Evolutionary conservation across 169 alveolate genomes (phyloP).

Genomic region (Plasmodium coatneyi): DNA sequence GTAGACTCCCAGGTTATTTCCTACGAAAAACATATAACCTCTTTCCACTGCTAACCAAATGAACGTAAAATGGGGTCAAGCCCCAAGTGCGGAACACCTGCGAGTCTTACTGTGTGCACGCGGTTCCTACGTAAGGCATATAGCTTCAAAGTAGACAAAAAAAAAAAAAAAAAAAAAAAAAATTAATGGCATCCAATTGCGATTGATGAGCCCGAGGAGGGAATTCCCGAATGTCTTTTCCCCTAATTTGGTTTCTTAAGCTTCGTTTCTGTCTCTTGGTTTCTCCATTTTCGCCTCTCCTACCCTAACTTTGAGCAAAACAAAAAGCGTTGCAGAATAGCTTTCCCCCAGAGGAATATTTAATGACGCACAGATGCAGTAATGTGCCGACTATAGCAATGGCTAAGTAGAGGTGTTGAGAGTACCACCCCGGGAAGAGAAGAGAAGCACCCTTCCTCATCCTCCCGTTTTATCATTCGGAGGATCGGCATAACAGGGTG

Average conservation of each 20-base stretch:
- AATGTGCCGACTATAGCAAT: not conserved
- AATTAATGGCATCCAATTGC: not conserved
- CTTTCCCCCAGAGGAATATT: not conserved
- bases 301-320: not conserved
- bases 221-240: not conserved
- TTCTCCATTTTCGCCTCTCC: constrained; percentile 10
- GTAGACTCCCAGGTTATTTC: not conserved
- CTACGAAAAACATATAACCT: not conserved
- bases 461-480: not conserved
- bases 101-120: not conserved
- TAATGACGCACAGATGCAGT: not conserved
- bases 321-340: not conserved
- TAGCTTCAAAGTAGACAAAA: not conserved
- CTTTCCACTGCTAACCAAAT: not conserved
- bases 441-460: not conserved
- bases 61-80: not conserved
- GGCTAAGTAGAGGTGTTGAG: not conserved
- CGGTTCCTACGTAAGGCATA: not conserved
- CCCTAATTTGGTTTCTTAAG: not conserved
- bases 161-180: too few species aligned
- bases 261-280: not conserved
- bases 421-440: not conserved
- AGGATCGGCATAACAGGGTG: not conserved
- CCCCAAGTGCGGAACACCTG: not conserved
- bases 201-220: not conserved